Conservation (phyloP, 768 basidiomycete genomes). For the Agrocybe pediades region DNA sequence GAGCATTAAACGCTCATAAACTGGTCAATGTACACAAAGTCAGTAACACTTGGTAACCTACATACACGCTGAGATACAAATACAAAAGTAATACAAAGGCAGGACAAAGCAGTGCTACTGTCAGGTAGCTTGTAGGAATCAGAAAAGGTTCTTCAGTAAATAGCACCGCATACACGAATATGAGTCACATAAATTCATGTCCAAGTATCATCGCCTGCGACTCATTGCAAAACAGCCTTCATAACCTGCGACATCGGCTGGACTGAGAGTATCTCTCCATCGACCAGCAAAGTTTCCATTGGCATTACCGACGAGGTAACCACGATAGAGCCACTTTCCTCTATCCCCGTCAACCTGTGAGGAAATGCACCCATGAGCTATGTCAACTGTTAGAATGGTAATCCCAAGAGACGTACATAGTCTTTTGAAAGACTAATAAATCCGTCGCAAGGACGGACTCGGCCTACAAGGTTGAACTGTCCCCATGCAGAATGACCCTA, state of each 20-base stretch:
- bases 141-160: neutral
- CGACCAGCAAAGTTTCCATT: conserved; percentile 78
- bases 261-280: conserved; percentile 85
- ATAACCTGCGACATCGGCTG: conserved; percentile 64
- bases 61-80: neutral
- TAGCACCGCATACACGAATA: neutral
- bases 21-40: neutral
- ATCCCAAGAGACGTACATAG: conserved; percentile 56
- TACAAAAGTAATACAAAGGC: neutral
- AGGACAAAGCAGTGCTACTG: neutral
- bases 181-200: neutral
- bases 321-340: conserved; percentile 85
- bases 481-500: conserved; percentile 94
- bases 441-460: conserved; percentile 81
- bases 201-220: conserved; percentile 46
- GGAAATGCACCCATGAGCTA: neutral
- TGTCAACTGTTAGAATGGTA: neutral
- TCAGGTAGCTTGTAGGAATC: no score
- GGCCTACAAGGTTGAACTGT: conserved; percentile 76
- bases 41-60: neutral
- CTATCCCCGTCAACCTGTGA: conserved; percentile 68
- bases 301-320: conserved; percentile 72
- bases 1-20: neutral
- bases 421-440: conserved; percentile 82
- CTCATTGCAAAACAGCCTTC: conserved; percentile 87